phyloP scores from a whole-genome alignment of 768 basidiomycete genomes.

The Termitomyces eurrhizus region DNA sequence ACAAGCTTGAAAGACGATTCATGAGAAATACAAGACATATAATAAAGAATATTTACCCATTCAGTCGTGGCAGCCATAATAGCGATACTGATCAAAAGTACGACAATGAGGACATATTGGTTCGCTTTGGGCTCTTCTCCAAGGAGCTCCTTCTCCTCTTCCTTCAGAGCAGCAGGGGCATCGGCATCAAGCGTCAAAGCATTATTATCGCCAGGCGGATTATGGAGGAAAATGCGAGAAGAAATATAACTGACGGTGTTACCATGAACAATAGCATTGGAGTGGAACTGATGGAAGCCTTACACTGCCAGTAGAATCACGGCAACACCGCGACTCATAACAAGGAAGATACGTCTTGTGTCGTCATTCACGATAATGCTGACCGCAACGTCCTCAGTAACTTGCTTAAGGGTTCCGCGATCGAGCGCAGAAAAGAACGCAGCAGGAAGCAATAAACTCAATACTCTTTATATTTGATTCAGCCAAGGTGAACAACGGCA shows the following conservation, averaged over 20 bases:
- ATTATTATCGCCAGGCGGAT: constrained; percentile 62
- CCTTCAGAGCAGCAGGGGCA: constrained; percentile 41
- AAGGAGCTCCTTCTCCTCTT: constrained; percentile 32
- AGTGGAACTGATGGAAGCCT: constrained; percentile 17
- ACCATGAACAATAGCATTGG: neutral
- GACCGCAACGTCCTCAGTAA: constrained; percentile 17
- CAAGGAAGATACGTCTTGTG: constrained; percentile 44
- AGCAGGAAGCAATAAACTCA: constrained; percentile 60
- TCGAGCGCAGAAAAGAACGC: constrained; percentile 64
- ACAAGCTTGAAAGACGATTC: constrained; percentile 48
- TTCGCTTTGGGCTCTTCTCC: constrained; percentile 51
- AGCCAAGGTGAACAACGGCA: neutral
- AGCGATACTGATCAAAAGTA: constrained; percentile 49
- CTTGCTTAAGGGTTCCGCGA: constrained; percentile 20
- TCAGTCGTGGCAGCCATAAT: constrained; percentile 70
- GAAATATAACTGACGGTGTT: constrained; percentile 47
- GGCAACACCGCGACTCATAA: constrained; percentile 64
- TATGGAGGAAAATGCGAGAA: constrained; percentile 66
- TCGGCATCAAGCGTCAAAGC: constrained; percentile 35
- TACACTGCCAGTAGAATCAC: constrained; percentile 60
- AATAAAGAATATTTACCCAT: constrained; percentile 39
- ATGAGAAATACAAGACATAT: constrained; percentile 39
- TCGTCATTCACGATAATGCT: constrained; percentile 35
- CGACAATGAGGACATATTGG: constrained; percentile 55
- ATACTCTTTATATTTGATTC: constrained; percentile 37